Evolutionary conservation across 352 stramenopile species (phyloP), one percentile per base, ranked within the genome.

Genomic region (Peronosclerospora sorghi): DNA sequence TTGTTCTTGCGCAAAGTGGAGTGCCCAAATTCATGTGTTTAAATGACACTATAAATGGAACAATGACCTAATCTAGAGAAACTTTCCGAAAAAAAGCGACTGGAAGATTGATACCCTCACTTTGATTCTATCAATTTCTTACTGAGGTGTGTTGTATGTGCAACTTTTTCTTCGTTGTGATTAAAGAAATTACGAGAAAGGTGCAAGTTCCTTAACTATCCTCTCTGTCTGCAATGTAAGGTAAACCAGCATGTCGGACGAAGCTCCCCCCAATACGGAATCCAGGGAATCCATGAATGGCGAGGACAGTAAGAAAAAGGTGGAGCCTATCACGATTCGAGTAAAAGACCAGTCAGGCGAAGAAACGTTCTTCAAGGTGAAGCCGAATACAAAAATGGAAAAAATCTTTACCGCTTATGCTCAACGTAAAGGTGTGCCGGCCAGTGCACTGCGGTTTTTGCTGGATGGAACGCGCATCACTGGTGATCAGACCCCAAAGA

Each of bases 281-380:
- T 40, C 48, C 19, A 65, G 75, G 45, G 72, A 81, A 36, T 40
- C 48, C 19, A 42, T 27, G 5, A 68, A 43, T 26, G 35, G 70
- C 50, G 70, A 88, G 17, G 74, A 86, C 35, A 26, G 21, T 26
- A 90, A 90, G 73, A 88, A 91, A 69, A 86, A 88, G 70, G 59
- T 73, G 21, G 77, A 90, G 44, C 69, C 77, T 48, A 92, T 92
- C 56, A 92, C 79, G 15, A 92, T 92, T 59, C 76, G 79, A 48
- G 79, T 92, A 15, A 92, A 92, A 63, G 79, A 92, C 61, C 56
- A 96, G 75, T 92, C 79, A 13, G 86, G 85, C 28, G 85, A 96
- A 49, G 94, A 98, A 68, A 98, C 92, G 4, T 98, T 97, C 61
- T 98, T 98, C 73, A 98, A 98, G 74, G 95, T 98, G 35, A 98